phyloP scores from a whole-genome alignment of 2,329 filamentous ascomycete species.

The Paecilomyces niveus region DNA sequence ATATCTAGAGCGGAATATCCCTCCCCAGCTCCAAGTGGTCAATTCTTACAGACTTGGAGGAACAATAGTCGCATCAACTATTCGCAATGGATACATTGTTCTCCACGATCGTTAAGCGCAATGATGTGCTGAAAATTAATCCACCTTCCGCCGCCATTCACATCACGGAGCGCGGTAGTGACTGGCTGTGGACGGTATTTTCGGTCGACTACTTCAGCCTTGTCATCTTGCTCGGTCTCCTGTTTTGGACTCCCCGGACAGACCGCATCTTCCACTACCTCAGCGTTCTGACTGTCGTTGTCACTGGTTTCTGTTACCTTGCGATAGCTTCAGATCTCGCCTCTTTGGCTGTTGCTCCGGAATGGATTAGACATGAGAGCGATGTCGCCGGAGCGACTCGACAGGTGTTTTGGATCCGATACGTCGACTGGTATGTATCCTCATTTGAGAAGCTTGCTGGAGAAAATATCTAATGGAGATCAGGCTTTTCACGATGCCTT shows the following conservation, averaged over 20 bases:
- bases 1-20: background rate
- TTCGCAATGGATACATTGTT: background rate
- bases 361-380: slow-evolving; percentile 18
- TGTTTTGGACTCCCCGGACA: background rate
- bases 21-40: background rate
- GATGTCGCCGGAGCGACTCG: slow-evolving; percentile 47
- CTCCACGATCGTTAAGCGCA: background rate
- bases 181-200: background rate
- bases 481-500: background rate
- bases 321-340: background rate
- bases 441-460: slow-evolving; percentile 46
- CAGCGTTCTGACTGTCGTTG: background rate
- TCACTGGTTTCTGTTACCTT: background rate
- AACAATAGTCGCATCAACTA: background rate
- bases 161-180: slow-evolving; percentile 12
- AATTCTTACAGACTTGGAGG: background rate
- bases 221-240: background rate
- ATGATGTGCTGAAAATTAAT: background rate
- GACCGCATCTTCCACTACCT: background rate
- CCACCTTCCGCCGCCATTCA: slow-evolving; percentile 11
- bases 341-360: background rate
- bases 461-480: background rate
- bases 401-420: slow-evolving; percentile 61
- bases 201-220: background rate
- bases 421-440: slow-evolving; percentile 59